A percentile compares a stretch with the other conserved stretches of the same genome.
Conservation (phyloP, 192 early-diverging fungal species). For the Coemansia erecta region DNA sequence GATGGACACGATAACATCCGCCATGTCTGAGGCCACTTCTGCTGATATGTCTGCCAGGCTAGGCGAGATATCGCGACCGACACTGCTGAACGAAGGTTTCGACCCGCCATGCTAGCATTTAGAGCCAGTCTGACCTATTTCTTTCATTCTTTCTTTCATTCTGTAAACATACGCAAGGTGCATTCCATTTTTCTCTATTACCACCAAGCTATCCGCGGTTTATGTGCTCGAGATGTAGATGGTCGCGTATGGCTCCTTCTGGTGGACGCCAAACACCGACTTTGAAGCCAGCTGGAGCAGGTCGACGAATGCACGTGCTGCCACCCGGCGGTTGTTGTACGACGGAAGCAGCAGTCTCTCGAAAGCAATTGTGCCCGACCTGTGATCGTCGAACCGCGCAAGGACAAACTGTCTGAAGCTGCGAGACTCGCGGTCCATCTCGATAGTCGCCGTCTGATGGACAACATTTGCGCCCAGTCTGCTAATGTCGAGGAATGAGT, state of each 20-base stretch:
- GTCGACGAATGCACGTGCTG: conserved; percentile 43
- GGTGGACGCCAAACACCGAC: conserved; percentile 27
- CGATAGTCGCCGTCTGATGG: neutral
- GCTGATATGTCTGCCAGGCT: conserved; percentile 12
- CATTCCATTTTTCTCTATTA: no score
- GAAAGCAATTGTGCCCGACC: conserved; percentile 10
- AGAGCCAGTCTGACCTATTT: no score
- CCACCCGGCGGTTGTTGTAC: conserved; percentile 29
- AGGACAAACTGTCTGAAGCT: conserved; percentile 33
- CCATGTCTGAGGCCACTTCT: conserved; percentile 7
- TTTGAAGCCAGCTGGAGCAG: conserved; percentile 34
- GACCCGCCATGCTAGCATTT: conserved; percentile 4
- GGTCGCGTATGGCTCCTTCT: conserved; percentile 8
- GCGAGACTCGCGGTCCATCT: conserved; percentile 22
- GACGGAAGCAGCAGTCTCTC: conserved; percentile 19
- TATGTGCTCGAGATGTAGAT: conserved; percentile 14
- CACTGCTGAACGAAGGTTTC: conserved; percentile 16
- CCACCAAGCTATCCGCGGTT: no score
- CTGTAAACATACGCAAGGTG: no score
- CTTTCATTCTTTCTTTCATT: no score
- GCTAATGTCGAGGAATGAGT: conserved; percentile 35
- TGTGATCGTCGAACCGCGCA: conserved; percentile 12
- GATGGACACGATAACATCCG: conserved; percentile 1
- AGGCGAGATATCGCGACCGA: conserved; percentile 9
- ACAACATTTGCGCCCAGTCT: neutral